A percentile compares a stretch with the other conserved stretches of the same genome.
Evolutionary conservation across 129 eudicot species (phyloP).

Genomic region (Lactuca saligna): DNA sequence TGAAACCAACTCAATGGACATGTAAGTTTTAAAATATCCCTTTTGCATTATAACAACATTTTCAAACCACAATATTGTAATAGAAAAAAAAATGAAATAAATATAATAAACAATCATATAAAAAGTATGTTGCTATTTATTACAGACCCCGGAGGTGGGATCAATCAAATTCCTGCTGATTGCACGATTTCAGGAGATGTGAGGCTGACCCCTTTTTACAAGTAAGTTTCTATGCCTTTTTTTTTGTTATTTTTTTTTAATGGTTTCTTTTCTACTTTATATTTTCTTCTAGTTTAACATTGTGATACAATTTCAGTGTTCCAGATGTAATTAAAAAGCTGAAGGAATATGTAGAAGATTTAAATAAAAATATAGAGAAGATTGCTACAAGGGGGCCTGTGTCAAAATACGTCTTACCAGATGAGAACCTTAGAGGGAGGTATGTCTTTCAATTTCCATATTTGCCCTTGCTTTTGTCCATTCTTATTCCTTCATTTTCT

Average conservation of each 20-base stretch:
- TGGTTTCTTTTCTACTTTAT: not conserved
- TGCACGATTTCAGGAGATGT: constrained; percentile 93
- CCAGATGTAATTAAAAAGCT: constrained; percentile 69
- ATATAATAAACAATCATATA: not conserved
- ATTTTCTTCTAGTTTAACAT: constrained; percentile 11
- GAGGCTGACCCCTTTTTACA: constrained; percentile 94
- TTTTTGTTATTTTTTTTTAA: not conserved
- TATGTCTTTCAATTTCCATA: constrained; percentile 18
- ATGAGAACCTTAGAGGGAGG: constrained; percentile 93
- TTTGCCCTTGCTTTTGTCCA: not conserved
- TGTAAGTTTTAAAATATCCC: constrained; percentile 51
- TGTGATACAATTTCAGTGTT: constrained; percentile 48
- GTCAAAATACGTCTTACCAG: constrained; percentile 86
- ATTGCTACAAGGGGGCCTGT: constrained; percentile 77
- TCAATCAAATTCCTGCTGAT: constrained; percentile 84
- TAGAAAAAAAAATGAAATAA: no score
- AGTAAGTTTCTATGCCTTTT: constrained; percentile 38
- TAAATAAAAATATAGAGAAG: constrained; percentile 82
- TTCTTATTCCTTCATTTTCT: no score
- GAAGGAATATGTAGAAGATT: constrained; percentile 71
- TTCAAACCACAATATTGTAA: no score
- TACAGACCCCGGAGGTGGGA: constrained; percentile 94
- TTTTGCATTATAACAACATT: no score
- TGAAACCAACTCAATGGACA: constrained; percentile 93
- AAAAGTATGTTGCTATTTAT: not conserved